Evolutionary conservation across 2,329 filamentous ascomycete genomes (phyloP).

Genomic region (Ascosphaera pollenicola): DNA sequence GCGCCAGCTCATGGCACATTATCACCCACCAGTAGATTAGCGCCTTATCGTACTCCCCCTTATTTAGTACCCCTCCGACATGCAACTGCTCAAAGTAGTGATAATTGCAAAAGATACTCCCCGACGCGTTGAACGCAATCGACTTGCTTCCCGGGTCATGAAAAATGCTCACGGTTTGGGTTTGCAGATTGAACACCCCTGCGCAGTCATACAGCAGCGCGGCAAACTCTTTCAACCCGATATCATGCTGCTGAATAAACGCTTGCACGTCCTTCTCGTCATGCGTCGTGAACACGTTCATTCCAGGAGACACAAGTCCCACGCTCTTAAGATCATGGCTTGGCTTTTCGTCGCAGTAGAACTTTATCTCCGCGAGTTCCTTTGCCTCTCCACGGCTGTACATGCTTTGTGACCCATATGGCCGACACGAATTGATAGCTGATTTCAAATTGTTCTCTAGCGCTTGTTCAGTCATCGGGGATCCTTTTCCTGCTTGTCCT

Average conservation of each 20-base stretch:
- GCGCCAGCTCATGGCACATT: slow-evolving; percentile 85
- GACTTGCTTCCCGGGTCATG: slow-evolving; percentile 58
- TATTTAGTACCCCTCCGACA: slow-evolving; percentile 25
- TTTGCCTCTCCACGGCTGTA: slow-evolving; percentile 51
- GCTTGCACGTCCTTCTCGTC: slow-evolving; percentile 26
- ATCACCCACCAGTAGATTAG: slow-evolving; percentile 84
- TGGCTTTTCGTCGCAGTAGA: slow-evolving; percentile 64
- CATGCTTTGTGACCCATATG: slow-evolving; percentile 51
- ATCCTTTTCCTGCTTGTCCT: too few relatives aligned
- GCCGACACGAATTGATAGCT: slow-evolving; percentile 55
- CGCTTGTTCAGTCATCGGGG: slow-evolving; percentile 21
- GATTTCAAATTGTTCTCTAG: slow-evolving; percentile 36
- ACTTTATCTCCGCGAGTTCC: slow-evolving; percentile 57
- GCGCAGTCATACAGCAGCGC: slow-evolving; percentile 45
- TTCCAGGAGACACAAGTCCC: slow-evolving; percentile 46
- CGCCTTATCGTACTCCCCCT: slow-evolving; percentile 27
- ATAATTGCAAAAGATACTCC: slow-evolving; percentile 85
- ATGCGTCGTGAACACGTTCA: slow-evolving; percentile 50
- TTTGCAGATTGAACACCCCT: slow-evolving; percentile 47
- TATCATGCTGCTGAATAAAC: slow-evolving; percentile 41
- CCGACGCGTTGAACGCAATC: slow-evolving; percentile 78
- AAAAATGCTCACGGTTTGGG: slow-evolving; percentile 59
- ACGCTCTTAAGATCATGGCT: slow-evolving; percentile 51
- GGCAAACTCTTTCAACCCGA: slow-evolving; percentile 46
- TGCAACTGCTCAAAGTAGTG: slow-evolving; percentile 71